Percentiles rank a stretch among this genome's conserved stretches.
Conservation (phyloP, 2,329 filamentous ascomycete species). For the Fusarium pseudocircinatum region DNA sequence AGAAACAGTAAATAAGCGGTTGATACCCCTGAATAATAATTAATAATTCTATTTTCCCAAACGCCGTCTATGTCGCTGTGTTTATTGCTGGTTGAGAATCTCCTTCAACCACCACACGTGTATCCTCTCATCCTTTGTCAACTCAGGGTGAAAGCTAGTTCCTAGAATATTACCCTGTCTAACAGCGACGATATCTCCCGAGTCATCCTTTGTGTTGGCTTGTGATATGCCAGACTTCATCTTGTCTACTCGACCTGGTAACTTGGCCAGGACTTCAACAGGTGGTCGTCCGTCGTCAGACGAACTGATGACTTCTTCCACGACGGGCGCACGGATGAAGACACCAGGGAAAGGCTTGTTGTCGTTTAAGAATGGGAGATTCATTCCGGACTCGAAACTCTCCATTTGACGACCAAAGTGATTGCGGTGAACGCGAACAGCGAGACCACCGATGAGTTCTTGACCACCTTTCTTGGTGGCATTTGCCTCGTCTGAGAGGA, state of each 20-base stretch:
- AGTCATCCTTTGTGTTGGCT: slow-evolving; percentile 53
- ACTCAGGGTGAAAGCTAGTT: slow-evolving; percentile 94
- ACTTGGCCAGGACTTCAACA: slow-evolving; percentile 63
- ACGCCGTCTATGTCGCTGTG: slow-evolving; percentile 16
- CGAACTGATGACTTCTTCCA: slow-evolving; percentile 75
- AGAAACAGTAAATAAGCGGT: not conserved
- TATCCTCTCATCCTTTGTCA: slow-evolving; percentile 88
- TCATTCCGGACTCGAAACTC: slow-evolving; percentile 82
- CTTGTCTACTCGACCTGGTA: slow-evolving; percentile 55
- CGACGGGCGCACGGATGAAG: slow-evolving; percentile 94
- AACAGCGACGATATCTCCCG: slow-evolving; percentile 86
- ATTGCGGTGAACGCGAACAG: slow-evolving; percentile 91
- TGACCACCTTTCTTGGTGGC: slow-evolving; percentile 91
- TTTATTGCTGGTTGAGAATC: slow-evolving; percentile 50
- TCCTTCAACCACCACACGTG: slow-evolving; percentile 93
- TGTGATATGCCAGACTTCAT: slow-evolving; percentile 51
- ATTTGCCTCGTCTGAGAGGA: slow-evolving; percentile 88
- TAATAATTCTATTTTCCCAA: slow-evolving; percentile 4
- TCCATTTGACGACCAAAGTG: slow-evolving; percentile 95
- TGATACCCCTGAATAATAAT: slow-evolving; percentile 23
- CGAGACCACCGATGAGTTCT: slow-evolving; percentile 89
- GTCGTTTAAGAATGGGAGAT: slow-evolving; percentile 73
- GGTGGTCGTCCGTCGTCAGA: slow-evolving; percentile 45
- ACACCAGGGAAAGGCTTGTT: slow-evolving; percentile 74
- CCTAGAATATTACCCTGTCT: slow-evolving; percentile 91